These are phyloP conservation scores for Tilletia indica DNA, from an alignment of 1,284 basidiomycete species.

Conservation along the genomic window DNA sequence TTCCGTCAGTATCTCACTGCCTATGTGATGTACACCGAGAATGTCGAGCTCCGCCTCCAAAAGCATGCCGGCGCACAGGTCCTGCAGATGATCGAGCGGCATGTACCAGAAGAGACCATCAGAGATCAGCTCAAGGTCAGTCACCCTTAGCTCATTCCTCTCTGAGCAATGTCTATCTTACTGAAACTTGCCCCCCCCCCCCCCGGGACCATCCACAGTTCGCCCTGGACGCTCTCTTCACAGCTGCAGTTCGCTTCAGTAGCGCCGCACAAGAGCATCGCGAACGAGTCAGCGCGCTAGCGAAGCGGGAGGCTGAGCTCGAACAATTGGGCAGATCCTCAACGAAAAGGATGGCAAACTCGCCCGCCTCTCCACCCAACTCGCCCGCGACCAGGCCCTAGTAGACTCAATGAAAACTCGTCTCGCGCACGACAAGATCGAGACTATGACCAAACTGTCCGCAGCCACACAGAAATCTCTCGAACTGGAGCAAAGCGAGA, in stretches of 20 bases:
- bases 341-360: constrained; percentile 6
- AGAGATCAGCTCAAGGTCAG: constrained; percentile 6
- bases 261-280: too few relatives aligned
- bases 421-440: background rate
- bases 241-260: background rate
- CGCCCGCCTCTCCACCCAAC: background rate
- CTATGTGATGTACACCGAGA: constrained; percentile 1
- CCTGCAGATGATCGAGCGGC: constrained; percentile 3
- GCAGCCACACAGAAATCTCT: background rate
- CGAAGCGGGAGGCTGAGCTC: background rate
- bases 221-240: background rate
- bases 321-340: background rate
- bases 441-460: background rate
- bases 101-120: background rate
- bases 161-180: background rate
- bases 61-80: background rate
- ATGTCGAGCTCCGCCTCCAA: background rate
- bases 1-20: background rate
- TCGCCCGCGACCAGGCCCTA: background rate
- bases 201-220: background rate
- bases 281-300: background rate
- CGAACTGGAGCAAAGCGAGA: background rate
- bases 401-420: background rate
- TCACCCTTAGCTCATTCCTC: background rate
- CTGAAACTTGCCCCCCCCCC: background rate